Base-by-base conservation (phyloP, 2,329 filamentous ascomycete species). In the Pseudocercospora vitis region DNA sequence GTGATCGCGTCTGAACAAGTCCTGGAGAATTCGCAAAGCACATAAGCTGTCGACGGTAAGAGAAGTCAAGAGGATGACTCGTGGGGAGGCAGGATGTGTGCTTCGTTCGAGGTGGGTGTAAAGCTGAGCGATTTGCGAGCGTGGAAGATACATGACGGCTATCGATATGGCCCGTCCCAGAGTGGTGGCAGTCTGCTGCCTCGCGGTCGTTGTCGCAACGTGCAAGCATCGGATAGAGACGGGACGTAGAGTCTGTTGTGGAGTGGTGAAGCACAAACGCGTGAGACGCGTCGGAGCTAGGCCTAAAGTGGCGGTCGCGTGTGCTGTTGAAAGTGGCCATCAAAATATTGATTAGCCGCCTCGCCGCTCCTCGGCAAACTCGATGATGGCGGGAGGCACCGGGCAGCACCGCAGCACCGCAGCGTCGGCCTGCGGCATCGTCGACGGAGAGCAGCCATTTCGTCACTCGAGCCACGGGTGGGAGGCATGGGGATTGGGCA, bases 21-120 rank as follows among this genome's bases (percentile, higher is more conserved):
- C 82, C 2, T 92, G 95, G 44, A 99, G 83, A 57, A 99, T 96
- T 57, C 91, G 90, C 71, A 91, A 95, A 58, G 91, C 94, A 73
- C 92, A 97, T 58, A 99, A 84, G 59, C 94, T 89, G 75, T 99
- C 94, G 51, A 94, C 91, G 68, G 96, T 92, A 69, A 97, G 88
- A 29, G 92, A 89, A 60, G 91, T 91, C 52, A 99, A 87, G 59
- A 99, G 84, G 21, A 97, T 81, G 50, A 97, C 90, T 0, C 91
- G 91, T 32, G 92, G 88, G 14, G 91, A 94, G 48, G 92, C 83
- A n/a, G 91, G 87, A 69, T 96, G 89, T 62, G 91, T 87, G 39
- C 88, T 88, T 71, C 83, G 84, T 71, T 95, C 84, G 52, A 99
- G 87, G 73, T 96, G 88, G 56, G 83, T 82, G 78, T 99, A 99